These are phyloP conservation scores for Curvularia sp. DNA, from an alignment of 2,329 filamentous ascomycete species.

Conservation along the genomic window DNA sequence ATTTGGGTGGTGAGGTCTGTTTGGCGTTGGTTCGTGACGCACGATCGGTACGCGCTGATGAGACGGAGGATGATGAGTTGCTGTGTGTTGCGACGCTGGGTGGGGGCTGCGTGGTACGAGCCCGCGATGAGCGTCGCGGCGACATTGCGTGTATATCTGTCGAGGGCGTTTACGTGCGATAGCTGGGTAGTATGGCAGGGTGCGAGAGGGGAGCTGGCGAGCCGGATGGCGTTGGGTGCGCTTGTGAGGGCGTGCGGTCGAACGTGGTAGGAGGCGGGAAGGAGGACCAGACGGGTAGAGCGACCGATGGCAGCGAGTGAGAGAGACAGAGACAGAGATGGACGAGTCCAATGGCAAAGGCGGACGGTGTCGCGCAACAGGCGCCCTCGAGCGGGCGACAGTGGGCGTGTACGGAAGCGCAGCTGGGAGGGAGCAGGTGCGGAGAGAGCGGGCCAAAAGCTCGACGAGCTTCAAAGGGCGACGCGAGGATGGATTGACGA, in stretches of 20 bases:
- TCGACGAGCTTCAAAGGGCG: conserved; percentile 48
- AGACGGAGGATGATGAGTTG: conserved; percentile 73
- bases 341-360: conserved; percentile 21
- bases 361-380: conserved; percentile 20
- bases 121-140: conserved; percentile 90
- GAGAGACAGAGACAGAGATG: background rate
- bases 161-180: conserved; percentile 4
- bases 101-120: conserved; percentile 75
- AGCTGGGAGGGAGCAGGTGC: conserved; percentile 41
- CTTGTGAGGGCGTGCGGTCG: conserved; percentile 18
- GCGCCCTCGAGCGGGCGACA: conserved; percentile 19
- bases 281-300: conserved; percentile 20
- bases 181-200: background rate
- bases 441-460: conserved; percentile 50
- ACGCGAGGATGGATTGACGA: conserved; percentile 38
- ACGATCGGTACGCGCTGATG: conserved; percentile 78
- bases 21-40: conserved; percentile 76
- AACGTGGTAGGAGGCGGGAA: conserved; percentile 22
- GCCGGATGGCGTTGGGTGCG: conserved; percentile 23
- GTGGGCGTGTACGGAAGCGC: conserved; percentile 32
- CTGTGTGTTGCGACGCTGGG: conserved; percentile 72
- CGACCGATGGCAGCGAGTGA: conserved; percentile 15
- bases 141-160: conserved; percentile 57
- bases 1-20: conserved; percentile 75
- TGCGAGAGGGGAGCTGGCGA: conserved; percentile 4